phyloP scores from a whole-genome alignment of 495 filamentous ascomycete genomes.

The Aspergillus homomorphus region DNA sequence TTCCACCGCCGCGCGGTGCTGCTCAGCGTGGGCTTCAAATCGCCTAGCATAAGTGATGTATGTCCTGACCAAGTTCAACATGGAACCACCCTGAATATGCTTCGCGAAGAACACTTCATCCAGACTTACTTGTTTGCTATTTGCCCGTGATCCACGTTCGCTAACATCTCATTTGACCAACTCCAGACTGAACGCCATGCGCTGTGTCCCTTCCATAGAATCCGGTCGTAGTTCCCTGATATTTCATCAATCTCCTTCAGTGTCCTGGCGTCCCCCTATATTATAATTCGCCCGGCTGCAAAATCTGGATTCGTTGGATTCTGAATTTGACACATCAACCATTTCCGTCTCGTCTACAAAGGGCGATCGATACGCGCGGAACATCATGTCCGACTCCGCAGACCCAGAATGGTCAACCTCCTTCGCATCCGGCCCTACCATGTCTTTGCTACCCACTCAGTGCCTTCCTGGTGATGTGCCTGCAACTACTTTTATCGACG shows the following conservation, averaged over 20 bases:
- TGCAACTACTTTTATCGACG: slow-evolving; percentile 40
- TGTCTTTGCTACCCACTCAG: slow-evolving; percentile 40
- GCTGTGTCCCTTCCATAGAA: slow-evolving; percentile 25
- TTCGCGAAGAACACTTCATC: not conserved
- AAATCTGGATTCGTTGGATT: slow-evolving; percentile 1
- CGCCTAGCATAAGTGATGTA: slow-evolving; percentile 15
- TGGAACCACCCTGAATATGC: not conserved
- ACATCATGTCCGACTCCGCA: slow-evolving; percentile 38
- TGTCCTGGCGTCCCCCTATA: slow-evolving; percentile 24
- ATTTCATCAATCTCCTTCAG: slow-evolving; percentile 16
- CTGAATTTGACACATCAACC: slow-evolving; percentile 24
- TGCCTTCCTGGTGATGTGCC: slow-evolving; percentile 41
- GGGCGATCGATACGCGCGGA: not conserved
- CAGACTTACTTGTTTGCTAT: not conserved
- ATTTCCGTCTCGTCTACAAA: not conserved
- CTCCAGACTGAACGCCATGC: slow-evolving; percentile 32
- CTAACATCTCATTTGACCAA: not conserved
- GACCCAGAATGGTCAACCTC: slow-evolving; percentile 37
- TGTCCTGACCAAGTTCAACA: slow-evolving; percentile 1
- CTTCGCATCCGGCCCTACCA: slow-evolving; percentile 27
- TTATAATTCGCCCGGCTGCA: slow-evolving; percentile 8
- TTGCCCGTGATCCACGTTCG: not conserved
- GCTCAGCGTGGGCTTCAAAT: slow-evolving; percentile 20
- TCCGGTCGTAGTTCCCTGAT: slow-evolving; percentile 22
- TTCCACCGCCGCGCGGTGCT: slow-evolving; percentile 8